A percentile compares a stretch with the other conserved stretches of the same genome.
Evolutionary conservation across 2,329 filamentous ascomycete species (phyloP).

Genomic region (Monosporascus cannonballus): DNA sequence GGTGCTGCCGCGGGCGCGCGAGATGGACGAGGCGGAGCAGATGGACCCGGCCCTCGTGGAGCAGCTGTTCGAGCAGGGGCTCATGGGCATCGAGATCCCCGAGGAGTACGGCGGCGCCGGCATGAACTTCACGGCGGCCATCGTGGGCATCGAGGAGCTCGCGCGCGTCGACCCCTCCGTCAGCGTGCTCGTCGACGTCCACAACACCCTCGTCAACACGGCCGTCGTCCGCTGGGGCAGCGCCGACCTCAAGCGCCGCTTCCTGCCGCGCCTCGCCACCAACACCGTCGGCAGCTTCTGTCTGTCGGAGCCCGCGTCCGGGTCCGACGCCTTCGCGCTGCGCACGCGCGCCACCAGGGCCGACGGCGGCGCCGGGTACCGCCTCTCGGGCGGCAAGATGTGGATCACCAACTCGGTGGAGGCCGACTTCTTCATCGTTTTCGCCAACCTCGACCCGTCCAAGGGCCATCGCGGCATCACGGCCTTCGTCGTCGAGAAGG

Average conservation of each 20-base stretch:
- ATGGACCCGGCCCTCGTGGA: slow-evolving; percentile 89
- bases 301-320: slow-evolving; percentile 84
- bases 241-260: slow-evolving; percentile 72
- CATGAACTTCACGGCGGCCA: slow-evolving; percentile 97
- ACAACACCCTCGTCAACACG: slow-evolving; percentile 97
- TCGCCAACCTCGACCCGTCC: slow-evolving; percentile 87
- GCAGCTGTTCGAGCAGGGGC: slow-evolving; percentile 91
- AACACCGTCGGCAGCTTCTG: slow-evolving; percentile 90
- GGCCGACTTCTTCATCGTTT: slow-evolving; percentile 92
- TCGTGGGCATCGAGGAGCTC: slow-evolving; percentile 95
- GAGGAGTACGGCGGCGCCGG: slow-evolving; percentile 94
- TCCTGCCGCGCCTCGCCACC: slow-evolving; percentile 84
- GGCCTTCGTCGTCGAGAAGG: slow-evolving; percentile 92
- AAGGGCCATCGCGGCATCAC: slow-evolving; percentile 97
- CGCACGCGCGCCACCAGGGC: slow-evolving; percentile 86
- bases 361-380: slow-evolving; percentile 71
- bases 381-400: slow-evolving; percentile 92
- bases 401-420: slow-evolving; percentile 99
- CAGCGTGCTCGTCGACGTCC: slow-evolving; percentile 90
- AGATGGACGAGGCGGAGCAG: slow-evolving; percentile 93
- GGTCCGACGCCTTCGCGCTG: slow-evolving; percentile 92
- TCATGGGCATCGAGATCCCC: slow-evolving; percentile 97
- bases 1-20: slow-evolving; percentile 83
- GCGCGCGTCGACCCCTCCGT: slow-evolving; percentile 92
- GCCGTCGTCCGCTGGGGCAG: slow-evolving; percentile 82